A percentile compares a stretch with the other conserved stretches of the same genome.
phyloP scores from a whole-genome alignment of 2,329 filamentous ascomycete species.

The Penicillium frequentans region DNA sequence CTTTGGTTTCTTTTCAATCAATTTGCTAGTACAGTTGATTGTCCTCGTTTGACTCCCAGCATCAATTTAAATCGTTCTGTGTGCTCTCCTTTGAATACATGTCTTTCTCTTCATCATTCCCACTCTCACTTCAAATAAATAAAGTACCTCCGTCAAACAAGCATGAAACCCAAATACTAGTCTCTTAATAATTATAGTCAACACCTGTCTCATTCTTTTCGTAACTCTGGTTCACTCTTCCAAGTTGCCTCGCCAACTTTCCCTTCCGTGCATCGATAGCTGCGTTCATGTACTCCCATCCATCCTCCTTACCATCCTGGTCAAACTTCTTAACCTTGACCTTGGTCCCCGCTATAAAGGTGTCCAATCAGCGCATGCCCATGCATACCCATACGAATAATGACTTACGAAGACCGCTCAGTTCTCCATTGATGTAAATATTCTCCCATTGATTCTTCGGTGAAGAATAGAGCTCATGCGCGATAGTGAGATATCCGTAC shows the following conservation, averaged over 20 bases:
- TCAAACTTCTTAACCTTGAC: constrained; percentile 1
- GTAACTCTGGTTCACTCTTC: background rate
- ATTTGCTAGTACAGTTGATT: too few species aligned
- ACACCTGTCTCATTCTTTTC: background rate
- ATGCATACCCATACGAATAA: background rate
- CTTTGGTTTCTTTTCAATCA: too few species aligned
- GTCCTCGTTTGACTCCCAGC: too few species aligned
- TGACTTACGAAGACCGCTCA: constrained; percentile 30
- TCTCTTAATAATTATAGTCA: background rate
- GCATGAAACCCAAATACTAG: background rate
- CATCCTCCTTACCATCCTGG: background rate
- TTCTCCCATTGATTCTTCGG: constrained; percentile 44
- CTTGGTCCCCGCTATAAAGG: background rate
- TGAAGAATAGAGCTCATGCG: constrained; percentile 47
- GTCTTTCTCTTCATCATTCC: too few species aligned
- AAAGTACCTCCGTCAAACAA: too few species aligned
- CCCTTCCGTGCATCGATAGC: background rate
- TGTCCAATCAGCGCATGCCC: background rate
- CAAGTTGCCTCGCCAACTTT: background rate
- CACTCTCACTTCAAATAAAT: too few species aligned
- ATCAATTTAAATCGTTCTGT: too few species aligned
- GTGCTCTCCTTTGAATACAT: too few species aligned
- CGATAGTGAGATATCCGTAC: constrained; percentile 44
- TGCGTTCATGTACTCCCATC: background rate
- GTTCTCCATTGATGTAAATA: constrained; percentile 44